A percentile compares a stretch with the other conserved stretches of the same genome.
phyloP scores from a whole-genome alignment of 73 alveolate species.

The Paramecium tetraurelia region DNA sequence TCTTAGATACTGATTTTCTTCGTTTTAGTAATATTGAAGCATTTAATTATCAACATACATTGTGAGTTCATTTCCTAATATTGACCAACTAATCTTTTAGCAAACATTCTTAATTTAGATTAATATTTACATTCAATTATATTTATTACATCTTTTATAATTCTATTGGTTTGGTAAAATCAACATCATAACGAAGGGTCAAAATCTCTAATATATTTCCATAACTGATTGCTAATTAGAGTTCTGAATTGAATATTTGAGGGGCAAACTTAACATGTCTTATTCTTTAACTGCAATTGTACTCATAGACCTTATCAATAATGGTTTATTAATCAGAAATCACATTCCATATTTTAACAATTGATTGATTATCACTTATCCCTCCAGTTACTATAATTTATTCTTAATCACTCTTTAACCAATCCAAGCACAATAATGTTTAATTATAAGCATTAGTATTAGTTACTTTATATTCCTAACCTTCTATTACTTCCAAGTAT shows the following conservation, averaged over 20 bases:
- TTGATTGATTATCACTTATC: background rate
- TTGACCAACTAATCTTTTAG: background rate
- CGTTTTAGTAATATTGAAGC: background rate
- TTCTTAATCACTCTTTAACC: background rate
- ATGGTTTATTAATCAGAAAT: background rate
- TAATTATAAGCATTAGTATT: background rate
- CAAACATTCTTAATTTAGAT: background rate
- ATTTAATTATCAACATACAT: background rate
- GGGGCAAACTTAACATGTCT: background rate
- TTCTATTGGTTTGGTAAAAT: background rate
- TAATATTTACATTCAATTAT: background rate
- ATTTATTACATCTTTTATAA: background rate
- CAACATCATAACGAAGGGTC: background rate
- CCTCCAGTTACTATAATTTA: background rate
- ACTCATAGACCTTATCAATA: background rate
- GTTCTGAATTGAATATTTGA: background rate
- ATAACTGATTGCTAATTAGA: background rate
- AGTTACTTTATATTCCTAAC: background rate
- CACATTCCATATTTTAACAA: background rate
- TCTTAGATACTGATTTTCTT: background rate
- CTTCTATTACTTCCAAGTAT: background rate
- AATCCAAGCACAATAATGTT: background rate
- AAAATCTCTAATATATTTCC: background rate
- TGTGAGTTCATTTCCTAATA: background rate
- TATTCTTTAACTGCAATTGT: background rate